A percentile compares a stretch with the other conserved stretches of the same genome.
Conservation (phyloP, 2,329 filamentous ascomycete genomes). For the Penicillium fuscoglaucum region DNA sequence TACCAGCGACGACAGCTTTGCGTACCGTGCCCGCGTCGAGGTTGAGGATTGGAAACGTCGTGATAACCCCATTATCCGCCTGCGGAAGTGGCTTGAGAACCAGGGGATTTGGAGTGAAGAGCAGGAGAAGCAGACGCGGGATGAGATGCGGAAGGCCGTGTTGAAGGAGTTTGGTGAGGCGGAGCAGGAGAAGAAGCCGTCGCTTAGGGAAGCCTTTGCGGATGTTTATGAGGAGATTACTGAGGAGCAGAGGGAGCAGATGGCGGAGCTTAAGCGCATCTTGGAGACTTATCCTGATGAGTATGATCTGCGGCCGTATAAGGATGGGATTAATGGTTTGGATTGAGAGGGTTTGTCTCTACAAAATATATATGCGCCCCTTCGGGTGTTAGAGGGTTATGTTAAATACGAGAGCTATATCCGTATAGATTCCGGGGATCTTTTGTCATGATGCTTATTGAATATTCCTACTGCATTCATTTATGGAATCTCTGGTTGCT, state of each 20-base stretch:
- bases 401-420: not conserved
- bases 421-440: not conserved
- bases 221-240: constrained; percentile 89
- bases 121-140: constrained; percentile 71
- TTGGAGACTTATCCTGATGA: constrained; percentile 85
- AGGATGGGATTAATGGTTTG: constrained; percentile 69
- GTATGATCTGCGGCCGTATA: constrained; percentile 78
- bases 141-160: constrained; percentile 69
- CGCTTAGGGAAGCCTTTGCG: constrained; percentile 64
- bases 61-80: constrained; percentile 81
- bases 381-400: not conserved
- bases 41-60: constrained; percentile 92
- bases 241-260: constrained; percentile 74
- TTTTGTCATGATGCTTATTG: not conserved
- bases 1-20: constrained; percentile 94
- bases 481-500: not conserved
- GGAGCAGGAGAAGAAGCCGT: constrained; percentile 56
- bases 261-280: constrained; percentile 71
- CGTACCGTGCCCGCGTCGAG: constrained; percentile 88
- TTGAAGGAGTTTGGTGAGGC: constrained; percentile 79
- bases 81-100: constrained; percentile 88
- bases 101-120: constrained; percentile 81
- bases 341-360: constrained; percentile 61
- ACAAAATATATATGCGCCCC: constrained; percentile 47
- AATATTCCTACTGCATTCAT: not conserved